Conservation (phyloP, 331 rosid species). For the Ulmus americana region DNA sequence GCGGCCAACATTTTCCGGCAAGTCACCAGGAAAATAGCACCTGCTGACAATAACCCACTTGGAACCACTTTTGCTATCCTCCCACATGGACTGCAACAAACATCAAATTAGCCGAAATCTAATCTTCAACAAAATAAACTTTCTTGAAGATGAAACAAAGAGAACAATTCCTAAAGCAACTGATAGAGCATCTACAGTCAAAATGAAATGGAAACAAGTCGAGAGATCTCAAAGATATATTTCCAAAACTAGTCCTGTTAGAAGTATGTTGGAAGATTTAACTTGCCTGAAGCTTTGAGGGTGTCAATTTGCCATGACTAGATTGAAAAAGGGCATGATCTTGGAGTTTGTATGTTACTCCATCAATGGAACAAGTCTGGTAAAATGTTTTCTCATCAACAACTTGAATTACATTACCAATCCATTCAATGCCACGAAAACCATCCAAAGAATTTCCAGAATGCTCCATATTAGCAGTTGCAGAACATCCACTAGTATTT, state of each 20-base stretch:
- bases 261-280: slow-evolving; percentile 23
- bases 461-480: slow-evolving; percentile 31
- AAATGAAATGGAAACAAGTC: not conserved
- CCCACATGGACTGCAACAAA: slow-evolving; percentile 77
- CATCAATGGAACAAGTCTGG: slow-evolving; percentile 56
- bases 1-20: slow-evolving; percentile 59
- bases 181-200: not conserved
- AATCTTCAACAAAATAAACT: slow-evolving; percentile 8
- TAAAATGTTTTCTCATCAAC: slow-evolving; percentile 47
- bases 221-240: slow-evolving; percentile 4
- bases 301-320: slow-evolving; percentile 45
- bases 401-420: slow-evolving; percentile 41
- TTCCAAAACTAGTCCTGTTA: slow-evolving; percentile 15
- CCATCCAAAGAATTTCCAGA: slow-evolving; percentile 36
- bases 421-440: slow-evolving; percentile 58
- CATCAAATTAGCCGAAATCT: slow-evolving; percentile 20
- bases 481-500: slow-evolving; percentile 36
- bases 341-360: slow-evolving; percentile 54
- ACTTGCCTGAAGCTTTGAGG: slow-evolving; percentile 77
- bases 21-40: slow-evolving; percentile 72
- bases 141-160: slow-evolving; percentile 17
- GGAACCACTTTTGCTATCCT: slow-evolving; percentile 56
- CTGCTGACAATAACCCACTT: slow-evolving; percentile 53
- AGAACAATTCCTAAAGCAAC: slow-evolving; percentile 18
- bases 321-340: slow-evolving; percentile 60